A percentile compares a stretch with the other conserved stretches of the same genome.
phyloP scores from a whole-genome alignment of 2,329 filamentous ascomycete species.

The Arthrobotrys sinensis region DNA sequence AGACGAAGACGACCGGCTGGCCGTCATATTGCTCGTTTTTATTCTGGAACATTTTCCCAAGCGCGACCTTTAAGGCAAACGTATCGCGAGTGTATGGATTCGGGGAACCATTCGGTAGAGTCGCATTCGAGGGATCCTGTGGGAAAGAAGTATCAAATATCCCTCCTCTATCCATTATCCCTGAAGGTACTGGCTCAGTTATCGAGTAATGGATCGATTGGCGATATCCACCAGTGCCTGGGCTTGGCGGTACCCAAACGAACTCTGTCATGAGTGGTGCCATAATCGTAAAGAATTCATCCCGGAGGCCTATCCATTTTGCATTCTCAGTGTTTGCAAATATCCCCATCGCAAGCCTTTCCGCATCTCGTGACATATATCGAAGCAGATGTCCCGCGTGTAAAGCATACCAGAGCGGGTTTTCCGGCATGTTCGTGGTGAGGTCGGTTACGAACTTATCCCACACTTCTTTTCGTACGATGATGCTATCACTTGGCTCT shows the following conservation, averaged over 20 bases:
- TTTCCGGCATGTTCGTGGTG: constrained; percentile 37
- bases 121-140: neutral
- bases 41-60: constrained; percentile 38
- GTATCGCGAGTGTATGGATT: constrained; percentile 45
- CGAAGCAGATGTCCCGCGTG: constrained; percentile 19
- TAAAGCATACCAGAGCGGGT: constrained; percentile 46
- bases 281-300: constrained; percentile 26
- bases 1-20: constrained; percentile 6
- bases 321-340: neutral
- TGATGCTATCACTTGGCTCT: constrained; percentile 16
- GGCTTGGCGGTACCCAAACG: neutral
- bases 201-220: neutral
- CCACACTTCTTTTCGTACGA: constrained; percentile 23
- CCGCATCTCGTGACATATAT: constrained; percentile 24
- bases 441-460: constrained; percentile 24
- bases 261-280: constrained; percentile 46
- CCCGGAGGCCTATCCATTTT: constrained; percentile 15
- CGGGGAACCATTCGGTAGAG: neutral
- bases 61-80: constrained; percentile 27
- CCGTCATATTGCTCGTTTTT: constrained; percentile 22
- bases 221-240: neutral
- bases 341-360: neutral
- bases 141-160: constrained; percentile 36
- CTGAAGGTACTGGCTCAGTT: neutral
- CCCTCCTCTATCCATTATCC: constrained; percentile 37